phyloP scores from a whole-genome alignment of 2,329 filamentous ascomycete species.

The Alternaria infectoria region DNA sequence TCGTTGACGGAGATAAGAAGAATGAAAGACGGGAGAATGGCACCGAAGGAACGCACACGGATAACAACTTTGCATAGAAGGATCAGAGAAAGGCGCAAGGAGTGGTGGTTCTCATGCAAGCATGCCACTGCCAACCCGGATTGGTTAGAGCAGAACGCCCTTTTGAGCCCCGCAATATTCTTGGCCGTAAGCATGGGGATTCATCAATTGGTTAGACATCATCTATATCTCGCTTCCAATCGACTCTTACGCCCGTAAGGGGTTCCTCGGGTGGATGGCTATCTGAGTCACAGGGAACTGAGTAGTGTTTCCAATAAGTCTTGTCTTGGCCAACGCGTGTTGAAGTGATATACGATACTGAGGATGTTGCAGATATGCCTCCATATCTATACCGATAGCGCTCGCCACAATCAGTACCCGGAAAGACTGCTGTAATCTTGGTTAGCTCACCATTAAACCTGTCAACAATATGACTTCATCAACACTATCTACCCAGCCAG shows the following conservation, averaged over 20 bases:
- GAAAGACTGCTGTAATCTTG: neutral
- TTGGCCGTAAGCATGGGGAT: neutral
- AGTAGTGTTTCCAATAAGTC: neutral
- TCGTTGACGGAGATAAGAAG: conserved; percentile 7
- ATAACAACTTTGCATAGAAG: conserved; percentile 20
- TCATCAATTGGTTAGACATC: neutral
- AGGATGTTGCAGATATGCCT: neutral
- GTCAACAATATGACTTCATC: neutral
- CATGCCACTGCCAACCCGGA: neutral
- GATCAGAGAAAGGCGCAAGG: neutral
- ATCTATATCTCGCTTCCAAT: neutral
- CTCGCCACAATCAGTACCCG: neutral
- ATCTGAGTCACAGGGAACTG: neutral
- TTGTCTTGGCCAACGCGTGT: neutral
- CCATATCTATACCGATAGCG: neutral
- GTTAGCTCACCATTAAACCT: neutral
- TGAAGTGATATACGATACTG: neutral
- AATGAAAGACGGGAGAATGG: neutral
- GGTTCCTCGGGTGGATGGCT: neutral
- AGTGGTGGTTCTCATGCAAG: neutral
- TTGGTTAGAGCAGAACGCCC: neutral
- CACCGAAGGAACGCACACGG: neutral
- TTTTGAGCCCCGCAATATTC: neutral
- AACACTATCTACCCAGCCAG: neutral
- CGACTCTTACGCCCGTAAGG: neutral